phyloP scores from a whole-genome alignment of 306 rosid genomes.

The Corylus avellana region DNA sequence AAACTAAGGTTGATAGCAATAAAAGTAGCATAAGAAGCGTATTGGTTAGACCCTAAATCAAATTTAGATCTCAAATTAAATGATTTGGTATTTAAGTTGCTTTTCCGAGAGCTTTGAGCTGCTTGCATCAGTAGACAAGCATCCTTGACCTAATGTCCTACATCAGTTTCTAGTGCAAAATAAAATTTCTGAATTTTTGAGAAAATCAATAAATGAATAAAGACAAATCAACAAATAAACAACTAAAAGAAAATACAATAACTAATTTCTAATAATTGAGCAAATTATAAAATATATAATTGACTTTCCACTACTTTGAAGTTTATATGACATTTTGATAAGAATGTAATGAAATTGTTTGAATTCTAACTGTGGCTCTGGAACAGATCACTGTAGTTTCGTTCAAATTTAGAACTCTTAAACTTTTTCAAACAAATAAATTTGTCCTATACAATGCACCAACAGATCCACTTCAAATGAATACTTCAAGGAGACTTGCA shows the following conservation, averaged over 20 bases:
- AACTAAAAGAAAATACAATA: not conserved
- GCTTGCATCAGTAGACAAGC: too few relatives aligned
- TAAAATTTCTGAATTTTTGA: not conserved
- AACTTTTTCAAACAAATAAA: not conserved
- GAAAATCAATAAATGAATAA: too few relatives aligned
- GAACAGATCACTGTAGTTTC: not conserved
- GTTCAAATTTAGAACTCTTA: not conserved
- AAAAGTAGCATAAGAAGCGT: too few relatives aligned
- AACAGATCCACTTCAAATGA: not conserved
- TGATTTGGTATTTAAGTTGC: too few relatives aligned
- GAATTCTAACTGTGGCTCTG: not conserved
- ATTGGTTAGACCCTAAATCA: too few relatives aligned
- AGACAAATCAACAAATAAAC: not conserved
- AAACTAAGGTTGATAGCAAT: too few relatives aligned
- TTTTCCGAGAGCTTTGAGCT: too few relatives aligned
- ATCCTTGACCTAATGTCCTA: too few relatives aligned
- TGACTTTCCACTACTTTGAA: not conserved
- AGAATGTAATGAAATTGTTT: not conserved
- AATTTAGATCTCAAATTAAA: too few relatives aligned
- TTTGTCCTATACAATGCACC: not conserved
- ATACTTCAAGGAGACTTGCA: not conserved
- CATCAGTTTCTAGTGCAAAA: too few relatives aligned
- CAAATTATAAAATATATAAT: not conserved
- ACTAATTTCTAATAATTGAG: not conserved
- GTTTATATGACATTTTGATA: not conserved